Evolutionary conservation across 305 asterid species (phyloP).

Genomic region (Fraxinus platypoda): DNA sequence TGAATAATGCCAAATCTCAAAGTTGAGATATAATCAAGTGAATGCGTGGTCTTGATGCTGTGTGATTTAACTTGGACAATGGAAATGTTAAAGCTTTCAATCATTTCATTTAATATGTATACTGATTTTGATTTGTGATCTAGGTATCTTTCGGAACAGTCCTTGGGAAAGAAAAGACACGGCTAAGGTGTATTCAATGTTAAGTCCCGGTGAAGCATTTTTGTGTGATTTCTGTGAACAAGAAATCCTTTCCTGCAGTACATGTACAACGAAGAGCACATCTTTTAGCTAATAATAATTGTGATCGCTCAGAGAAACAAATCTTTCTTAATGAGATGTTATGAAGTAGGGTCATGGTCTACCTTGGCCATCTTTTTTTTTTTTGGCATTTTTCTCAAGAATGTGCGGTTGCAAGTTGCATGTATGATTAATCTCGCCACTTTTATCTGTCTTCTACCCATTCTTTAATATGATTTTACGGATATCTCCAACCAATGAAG

Average conservation of each 20-base stretch:
- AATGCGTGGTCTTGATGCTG: neutral
- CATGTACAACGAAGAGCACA: neutral
- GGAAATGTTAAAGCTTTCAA: neutral
- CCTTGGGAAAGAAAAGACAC: conserved; percentile 24
- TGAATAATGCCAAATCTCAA: neutral
- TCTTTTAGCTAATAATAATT: neutral
- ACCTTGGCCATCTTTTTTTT: neutral
- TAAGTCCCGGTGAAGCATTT: neutral
- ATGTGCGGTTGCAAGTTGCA: neutral
- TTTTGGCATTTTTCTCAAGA: neutral
- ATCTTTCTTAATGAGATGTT: neutral
- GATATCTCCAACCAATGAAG: no score
- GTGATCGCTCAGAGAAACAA: neutral
- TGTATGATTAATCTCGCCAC: neutral
- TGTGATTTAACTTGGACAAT: neutral
- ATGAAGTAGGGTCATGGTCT: neutral
- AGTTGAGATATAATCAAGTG: neutral
- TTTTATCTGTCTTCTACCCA: neutral
- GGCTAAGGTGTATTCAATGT: conserved; percentile 5
- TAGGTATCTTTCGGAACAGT: conserved; percentile 45
- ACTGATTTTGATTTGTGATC: conserved; percentile 9
- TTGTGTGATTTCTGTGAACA: neutral
- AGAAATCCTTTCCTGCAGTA: neutral
- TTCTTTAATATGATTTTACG: neutral
- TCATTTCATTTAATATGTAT: neutral